Conservation (phyloP, 179 eudicot species). For the Heliamphora ciliata region DNA sequence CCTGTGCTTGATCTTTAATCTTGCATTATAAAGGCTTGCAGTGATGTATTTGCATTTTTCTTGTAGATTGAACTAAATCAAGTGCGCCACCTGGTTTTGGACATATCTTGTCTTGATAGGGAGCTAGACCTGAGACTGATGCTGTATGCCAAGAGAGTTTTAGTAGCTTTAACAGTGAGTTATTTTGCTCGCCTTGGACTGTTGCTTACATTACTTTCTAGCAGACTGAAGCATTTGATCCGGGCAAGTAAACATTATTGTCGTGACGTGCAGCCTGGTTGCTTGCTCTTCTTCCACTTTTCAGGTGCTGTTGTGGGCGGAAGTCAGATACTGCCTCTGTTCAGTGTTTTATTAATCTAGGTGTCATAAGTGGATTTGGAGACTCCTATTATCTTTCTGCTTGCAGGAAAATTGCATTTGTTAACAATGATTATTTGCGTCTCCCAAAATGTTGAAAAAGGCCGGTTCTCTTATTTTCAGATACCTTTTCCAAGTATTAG, state of each 20-base stretch:
- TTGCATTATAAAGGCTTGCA: neutral
- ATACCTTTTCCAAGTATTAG: too few species aligned
- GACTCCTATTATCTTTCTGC: neutral
- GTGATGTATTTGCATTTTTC: constrained; percentile 8
- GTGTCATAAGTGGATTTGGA: neutral
- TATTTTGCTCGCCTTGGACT: constrained; percentile 8
- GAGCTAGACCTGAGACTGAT: constrained; percentile 31
- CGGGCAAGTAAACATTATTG: neutral
- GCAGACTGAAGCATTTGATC: neutral
- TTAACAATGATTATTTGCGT: too few species aligned
- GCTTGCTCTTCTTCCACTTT: neutral
- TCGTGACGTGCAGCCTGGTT: neutral
- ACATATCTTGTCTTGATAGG: constrained; percentile 28
- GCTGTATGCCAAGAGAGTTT: constrained; percentile 21
- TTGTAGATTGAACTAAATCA: constrained; percentile 31
- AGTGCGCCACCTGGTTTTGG: constrained; percentile 32
- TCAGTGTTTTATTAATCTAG: neutral
- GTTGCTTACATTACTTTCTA: constrained; percentile 16
- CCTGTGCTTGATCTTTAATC: neutral
- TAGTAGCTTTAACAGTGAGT: constrained; percentile 25
- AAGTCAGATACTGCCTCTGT: neutral
- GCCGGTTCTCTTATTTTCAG: too few species aligned
- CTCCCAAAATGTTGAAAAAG: too few species aligned
- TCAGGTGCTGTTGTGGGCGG: neutral
- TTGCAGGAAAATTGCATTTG: too few species aligned